phyloP scores from a whole-genome alignment of 176 grass and related monocot species.

The Juncus effusus region DNA sequence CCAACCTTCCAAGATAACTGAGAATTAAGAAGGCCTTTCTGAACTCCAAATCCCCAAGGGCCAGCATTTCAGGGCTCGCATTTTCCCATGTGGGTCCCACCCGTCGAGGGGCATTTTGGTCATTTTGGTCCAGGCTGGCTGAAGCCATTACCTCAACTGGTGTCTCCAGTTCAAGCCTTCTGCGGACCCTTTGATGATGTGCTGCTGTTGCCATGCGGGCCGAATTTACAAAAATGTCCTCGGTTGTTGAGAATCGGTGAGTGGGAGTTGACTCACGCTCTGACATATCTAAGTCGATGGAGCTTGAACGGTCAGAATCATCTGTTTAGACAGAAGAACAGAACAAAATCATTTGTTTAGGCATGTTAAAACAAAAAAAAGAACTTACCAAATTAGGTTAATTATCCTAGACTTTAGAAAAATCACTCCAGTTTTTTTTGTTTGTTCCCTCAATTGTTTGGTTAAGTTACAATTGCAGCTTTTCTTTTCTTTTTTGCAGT shows the following conservation, averaged over 20 bases:
- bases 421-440: no score
- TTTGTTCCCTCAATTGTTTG: no score
- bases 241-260: neutral
- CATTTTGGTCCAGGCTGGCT: neutral
- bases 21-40: slow-evolving; percentile 49
- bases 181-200: neutral
- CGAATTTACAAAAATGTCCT: slow-evolving; percentile 3
- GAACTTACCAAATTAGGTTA: neutral
- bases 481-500: no score
- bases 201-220: neutral
- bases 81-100: neutral
- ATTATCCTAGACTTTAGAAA: no score
- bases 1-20: slow-evolving; percentile 52
- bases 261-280: neutral
- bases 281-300: neutral
- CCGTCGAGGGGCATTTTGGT: neutral
- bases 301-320: slow-evolving; percentile 1
- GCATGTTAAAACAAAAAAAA: neutral
- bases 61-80: slow-evolving; percentile 37
- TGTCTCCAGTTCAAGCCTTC: slow-evolving; percentile 20
- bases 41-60: slow-evolving; percentile 58
- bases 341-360: neutral
- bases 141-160: neutral
- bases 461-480: no score
- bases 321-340: slow-evolving; percentile 17